Evolutionary conservation across 306 rosid genomes (phyloP).

Genomic region (Begonia fuchsioides): DNA sequence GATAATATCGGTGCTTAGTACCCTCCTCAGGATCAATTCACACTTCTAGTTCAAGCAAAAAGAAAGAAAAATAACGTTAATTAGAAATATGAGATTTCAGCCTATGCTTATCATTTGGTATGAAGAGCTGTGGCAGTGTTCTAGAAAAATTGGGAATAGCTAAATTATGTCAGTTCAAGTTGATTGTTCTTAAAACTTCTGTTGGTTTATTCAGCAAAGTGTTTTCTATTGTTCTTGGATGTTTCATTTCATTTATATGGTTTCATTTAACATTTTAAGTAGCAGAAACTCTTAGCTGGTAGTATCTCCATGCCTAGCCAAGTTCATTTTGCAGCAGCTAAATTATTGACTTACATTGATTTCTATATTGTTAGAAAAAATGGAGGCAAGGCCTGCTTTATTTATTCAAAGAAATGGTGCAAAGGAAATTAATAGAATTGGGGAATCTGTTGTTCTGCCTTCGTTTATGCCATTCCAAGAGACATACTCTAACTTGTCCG

Average conservation of each 20-base stretch:
- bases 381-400: conserved; percentile 72
- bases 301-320: conserved; percentile 4
- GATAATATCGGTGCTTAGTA: too few species aligned
- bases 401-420: conserved; percentile 50
- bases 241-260: too few species aligned
- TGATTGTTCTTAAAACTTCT: neutral
- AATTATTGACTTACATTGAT: conserved; percentile 13
- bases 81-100: too few species aligned
- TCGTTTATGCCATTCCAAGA: conserved; percentile 51
- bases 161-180: neutral
- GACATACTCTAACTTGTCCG: conserved; percentile 50
- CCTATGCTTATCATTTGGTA: too few species aligned
- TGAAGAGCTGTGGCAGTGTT: too few species aligned
- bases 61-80: too few species aligned
- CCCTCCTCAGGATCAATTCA: too few species aligned
- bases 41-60: too few species aligned
- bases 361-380: conserved; percentile 31
- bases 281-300: conserved; percentile 22
- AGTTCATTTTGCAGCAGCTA: conserved; percentile 6
- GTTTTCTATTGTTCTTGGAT: neutral
- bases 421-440: conserved; percentile 47
- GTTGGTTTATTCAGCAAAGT: neutral
- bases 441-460: conserved; percentile 50
- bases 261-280: conserved; percentile 5
- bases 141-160: too few species aligned